phyloP scores from a whole-genome alignment of 2,329 filamentous ascomycete genomes.

The Herpotrichia juniperi region DNA sequence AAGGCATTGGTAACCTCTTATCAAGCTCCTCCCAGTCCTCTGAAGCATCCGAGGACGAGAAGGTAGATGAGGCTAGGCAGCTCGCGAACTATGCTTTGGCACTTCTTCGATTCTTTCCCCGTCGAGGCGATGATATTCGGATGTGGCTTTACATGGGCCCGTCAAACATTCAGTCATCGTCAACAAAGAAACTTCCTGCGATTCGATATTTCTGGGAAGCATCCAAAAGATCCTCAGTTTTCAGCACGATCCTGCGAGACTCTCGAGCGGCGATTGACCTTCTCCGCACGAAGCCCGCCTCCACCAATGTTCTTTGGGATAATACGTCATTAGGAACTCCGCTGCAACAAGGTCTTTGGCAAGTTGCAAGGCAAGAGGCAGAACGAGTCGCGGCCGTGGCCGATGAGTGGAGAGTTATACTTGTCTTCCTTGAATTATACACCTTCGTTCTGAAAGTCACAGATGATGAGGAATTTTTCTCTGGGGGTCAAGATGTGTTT shows the following conservation, averaged over 20 bases:
- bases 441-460: constrained; percentile 90
- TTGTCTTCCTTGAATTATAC: constrained; percentile 93
- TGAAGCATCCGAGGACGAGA: constrained; percentile 43
- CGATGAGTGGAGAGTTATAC: constrained; percentile 84
- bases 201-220: constrained; percentile 87
- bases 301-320: constrained; percentile 29
- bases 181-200: constrained; percentile 60
- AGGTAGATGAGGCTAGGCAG: constrained; percentile 68
- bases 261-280: constrained; percentile 64
- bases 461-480: constrained; percentile 95
- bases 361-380: constrained; percentile 37
- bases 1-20: constrained; percentile 71
- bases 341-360: constrained; percentile 36
- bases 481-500: constrained; percentile 50
- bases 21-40: constrained; percentile 48
- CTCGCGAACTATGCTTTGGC: constrained; percentile 87
- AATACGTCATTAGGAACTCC: constrained; percentile 15
- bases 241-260: constrained; percentile 61
- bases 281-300: constrained; percentile 51
- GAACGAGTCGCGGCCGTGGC: constrained; percentile 51
- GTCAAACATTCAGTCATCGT: constrained; percentile 50
- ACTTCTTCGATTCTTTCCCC: constrained; percentile 82
- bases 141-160: constrained; percentile 91
- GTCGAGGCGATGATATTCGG: constrained; percentile 82
- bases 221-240: constrained; percentile 62